Evolutionary conservation across 331 rosid species (phyloP), one percentile per base, ranked within the genome.

Genomic region (Cydonia oblonga): DNA sequence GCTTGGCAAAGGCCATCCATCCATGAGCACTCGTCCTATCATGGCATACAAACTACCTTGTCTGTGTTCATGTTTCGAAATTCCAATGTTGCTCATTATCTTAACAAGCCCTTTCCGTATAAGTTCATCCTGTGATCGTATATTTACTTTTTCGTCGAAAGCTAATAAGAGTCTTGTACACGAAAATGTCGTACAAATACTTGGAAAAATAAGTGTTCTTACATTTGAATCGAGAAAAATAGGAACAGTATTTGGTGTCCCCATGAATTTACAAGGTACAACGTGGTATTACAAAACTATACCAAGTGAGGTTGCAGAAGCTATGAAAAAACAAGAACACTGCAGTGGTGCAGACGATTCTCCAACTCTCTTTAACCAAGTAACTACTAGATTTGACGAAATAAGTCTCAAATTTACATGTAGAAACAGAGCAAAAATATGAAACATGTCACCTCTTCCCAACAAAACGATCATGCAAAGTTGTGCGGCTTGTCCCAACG

Each of bases 1-100:
- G 85, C 82, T 18, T 93, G 81, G 98, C 98, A 19, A 90, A 90
- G 82, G 89, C 82, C 44, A 63, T 92, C 76, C 88, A 84, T 69
- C 80, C 84, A 4, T 90, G 80, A 82, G 33, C 44, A 13, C 23
- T 51, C 8, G 3, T 60, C 7, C 62, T 12, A n/a, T n/a, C n/a
- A n/a, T n/a, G n/a, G n/a, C n/a, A n/a, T n/a, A n/a, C n/a, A n/a
- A n/a, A n/a, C n/a, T n/a, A n/a, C n/a, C n/a, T n/a, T n/a, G n/a
- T n/a, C n/a, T n/a, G n/a, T n/a, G n/a, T n/a, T 59, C 64, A 14
- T 14, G 64, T 14, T 25, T 2, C 25, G 67, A 29, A 64, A 35
- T 33, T 64, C 13, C 18, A 1, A 30, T 33, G 38, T 30, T n/a
- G 14, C 26, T 64, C 38, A n/a, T 61, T 62, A 28, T 18, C n/a